These are phyloP conservation scores for Aureobasidium vineae DNA, from an alignment of 2,329 filamentous ascomycete species.

Conservation along the genomic window DNA sequence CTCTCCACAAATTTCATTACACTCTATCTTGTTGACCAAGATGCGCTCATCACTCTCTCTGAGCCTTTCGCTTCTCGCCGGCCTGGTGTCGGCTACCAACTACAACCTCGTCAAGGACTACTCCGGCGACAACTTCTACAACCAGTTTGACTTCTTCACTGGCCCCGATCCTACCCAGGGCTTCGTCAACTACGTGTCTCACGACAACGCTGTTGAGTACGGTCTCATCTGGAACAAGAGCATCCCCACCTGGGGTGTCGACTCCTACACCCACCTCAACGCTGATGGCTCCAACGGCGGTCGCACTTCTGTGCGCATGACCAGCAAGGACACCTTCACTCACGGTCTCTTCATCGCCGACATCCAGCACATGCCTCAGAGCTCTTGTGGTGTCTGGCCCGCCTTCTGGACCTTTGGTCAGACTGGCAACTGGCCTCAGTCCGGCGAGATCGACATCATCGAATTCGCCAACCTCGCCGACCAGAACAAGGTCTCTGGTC, in stretches of 20 bases:
- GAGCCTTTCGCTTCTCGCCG: conserved; percentile 17
- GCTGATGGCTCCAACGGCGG: conserved; percentile 26
- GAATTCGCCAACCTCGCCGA: conserved; percentile 47
- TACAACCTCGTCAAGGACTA: conserved; percentile 51
- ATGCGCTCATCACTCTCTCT: conserved; percentile 26
- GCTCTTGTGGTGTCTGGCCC: conserved; percentile 51
- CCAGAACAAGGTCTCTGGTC: conserved; percentile 38
- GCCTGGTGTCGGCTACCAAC: conserved; percentile 23
- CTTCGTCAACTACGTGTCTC: conserved; percentile 67
- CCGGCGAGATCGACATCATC: conserved; percentile 51
- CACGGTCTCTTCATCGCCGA: conserved; percentile 50
- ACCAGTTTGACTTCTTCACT: conserved; percentile 54
- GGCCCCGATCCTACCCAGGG: conserved; percentile 68
- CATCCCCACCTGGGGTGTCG: conserved; percentile 28
- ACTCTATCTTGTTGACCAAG: conserved; percentile 24
- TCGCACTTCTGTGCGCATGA: conserved; percentile 48
- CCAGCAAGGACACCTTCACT: conserved; percentile 48
- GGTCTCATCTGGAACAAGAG: conserved; percentile 31
- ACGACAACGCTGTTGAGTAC: conserved; percentile 49
- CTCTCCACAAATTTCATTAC: not conserved
- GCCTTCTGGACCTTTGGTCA: conserved; percentile 42
- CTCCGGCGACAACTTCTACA: conserved; percentile 49
- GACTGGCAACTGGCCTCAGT: conserved; percentile 40
- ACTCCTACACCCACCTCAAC: conserved; percentile 28
- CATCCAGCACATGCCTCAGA: conserved; percentile 51